phyloP scores from a whole-genome alignment of 805 yeast genomes.

The Metschnikowia kunwiensis region DNA sequence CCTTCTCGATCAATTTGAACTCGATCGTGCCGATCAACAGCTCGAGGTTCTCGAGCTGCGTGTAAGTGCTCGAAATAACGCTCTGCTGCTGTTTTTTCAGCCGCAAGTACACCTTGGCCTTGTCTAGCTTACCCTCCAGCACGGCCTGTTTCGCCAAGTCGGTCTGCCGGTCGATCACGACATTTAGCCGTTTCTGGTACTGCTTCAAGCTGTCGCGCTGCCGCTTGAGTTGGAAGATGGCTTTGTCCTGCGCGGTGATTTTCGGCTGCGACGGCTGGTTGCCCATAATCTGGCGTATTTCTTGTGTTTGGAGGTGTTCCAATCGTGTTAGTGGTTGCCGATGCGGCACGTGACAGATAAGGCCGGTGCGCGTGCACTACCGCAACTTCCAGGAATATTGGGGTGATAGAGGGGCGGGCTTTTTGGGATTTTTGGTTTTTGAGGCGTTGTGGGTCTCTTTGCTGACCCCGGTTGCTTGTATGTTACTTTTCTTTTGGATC shows the following conservation, averaged over 20 bases:
- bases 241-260: conserved; percentile 81
- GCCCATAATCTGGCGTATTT: conserved; percentile 30
- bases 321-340: neutral
- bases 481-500: too few relatives aligned
- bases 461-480: too few relatives aligned
- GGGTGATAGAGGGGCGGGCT: too few relatives aligned
- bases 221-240: conserved; percentile 78
- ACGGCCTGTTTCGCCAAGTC: conserved; percentile 57
- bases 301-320: neutral
- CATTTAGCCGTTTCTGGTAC: conserved; percentile 59
- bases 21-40: conserved; percentile 77
- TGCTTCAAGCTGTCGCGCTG: conserved; percentile 83
- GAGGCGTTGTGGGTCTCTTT: too few relatives aligned
- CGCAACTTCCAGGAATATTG: too few relatives aligned
- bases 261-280: conserved; percentile 49
- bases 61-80: conserved; percentile 64
- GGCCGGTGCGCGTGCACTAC: too few relatives aligned
- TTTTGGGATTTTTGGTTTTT: too few relatives aligned
- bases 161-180: conserved; percentile 59
- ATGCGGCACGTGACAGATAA: conserved; percentile 9
- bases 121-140: conserved; percentile 48
- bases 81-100: conserved; percentile 80
- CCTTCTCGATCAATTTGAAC: conserved; percentile 84
- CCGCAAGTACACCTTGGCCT: conserved; percentile 68
- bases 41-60: conserved; percentile 78